Conservation (phyloP, 1,139 yeast genomes). For the Suhomyces atakaporum region DNA sequence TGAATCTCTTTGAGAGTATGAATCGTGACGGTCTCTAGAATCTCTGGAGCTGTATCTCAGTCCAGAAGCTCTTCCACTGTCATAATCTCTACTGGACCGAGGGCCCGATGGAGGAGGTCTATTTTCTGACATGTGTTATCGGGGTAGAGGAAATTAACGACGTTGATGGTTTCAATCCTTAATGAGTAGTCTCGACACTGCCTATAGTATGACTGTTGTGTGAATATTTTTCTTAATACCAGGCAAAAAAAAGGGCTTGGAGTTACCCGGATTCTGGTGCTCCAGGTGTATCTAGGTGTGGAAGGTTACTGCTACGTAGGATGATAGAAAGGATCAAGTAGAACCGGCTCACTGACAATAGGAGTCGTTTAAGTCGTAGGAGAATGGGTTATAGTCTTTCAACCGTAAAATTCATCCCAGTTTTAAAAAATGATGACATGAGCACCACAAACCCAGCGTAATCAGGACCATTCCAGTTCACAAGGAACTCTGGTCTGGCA, state of each 20-base stretch:
- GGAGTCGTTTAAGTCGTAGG: too few species aligned
- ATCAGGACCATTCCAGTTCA: too few species aligned
- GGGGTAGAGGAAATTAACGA: too few species aligned
- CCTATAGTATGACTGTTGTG: neutral
- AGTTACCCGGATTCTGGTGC: conserved; percentile 10
- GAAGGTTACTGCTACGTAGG: neutral
- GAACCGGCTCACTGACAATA: neutral
- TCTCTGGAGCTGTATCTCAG: conserved; percentile 11
- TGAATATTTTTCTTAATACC: conserved; percentile 6
- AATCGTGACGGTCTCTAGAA: conserved; percentile 3
- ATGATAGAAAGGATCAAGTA: neutral
- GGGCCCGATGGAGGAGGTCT: conserved; percentile 47
- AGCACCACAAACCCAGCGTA: too few species aligned
- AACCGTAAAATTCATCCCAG: too few species aligned
- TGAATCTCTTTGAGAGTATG: conserved; percentile 6
- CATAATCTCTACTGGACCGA: conserved; percentile 28
- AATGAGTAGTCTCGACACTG: neutral
- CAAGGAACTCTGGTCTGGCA: too few species aligned
- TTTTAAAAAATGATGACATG: too few species aligned
- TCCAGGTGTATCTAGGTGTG: neutral
- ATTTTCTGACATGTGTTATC: conserved; percentile 47
- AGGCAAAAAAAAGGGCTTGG: conserved; percentile 1
- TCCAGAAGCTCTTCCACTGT: conserved; percentile 9
- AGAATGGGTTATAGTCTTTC: too few species aligned
- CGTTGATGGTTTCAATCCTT: neutral